Evolutionary conservation across 805 yeast genomes (phyloP).

Genomic region (Barnettozyma californica): DNA sequence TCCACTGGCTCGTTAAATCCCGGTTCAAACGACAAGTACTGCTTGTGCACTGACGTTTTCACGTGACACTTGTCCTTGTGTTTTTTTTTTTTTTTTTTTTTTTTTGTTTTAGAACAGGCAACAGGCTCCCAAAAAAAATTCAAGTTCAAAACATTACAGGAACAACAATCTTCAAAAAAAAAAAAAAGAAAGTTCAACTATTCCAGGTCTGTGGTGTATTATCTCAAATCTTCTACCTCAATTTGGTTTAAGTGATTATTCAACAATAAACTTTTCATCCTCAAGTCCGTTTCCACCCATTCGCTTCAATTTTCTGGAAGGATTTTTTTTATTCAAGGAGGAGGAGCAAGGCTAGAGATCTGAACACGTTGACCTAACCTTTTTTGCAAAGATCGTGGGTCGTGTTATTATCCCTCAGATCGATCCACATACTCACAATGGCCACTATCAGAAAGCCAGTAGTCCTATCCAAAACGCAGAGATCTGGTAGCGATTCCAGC

Average conservation of each 20-base stretch:
- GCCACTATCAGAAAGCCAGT: neutral
- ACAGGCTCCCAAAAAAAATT: neutral
- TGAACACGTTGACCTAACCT: neutral
- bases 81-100: no score
- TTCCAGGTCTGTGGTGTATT: neutral
- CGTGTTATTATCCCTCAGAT: neutral
- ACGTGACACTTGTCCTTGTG: neutral
- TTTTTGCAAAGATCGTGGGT: neutral
- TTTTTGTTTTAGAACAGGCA: no score
- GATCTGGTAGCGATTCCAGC: slow-evolving; percentile 2
- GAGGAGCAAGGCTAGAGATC: no score
- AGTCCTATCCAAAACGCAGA: neutral
- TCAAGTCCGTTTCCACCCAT: no score
- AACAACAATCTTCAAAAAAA: neutral
- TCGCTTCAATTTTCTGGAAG: neutral
- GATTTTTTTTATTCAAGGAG: neutral
- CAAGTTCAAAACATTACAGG: neutral
- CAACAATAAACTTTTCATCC: neutral
- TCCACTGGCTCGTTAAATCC: neutral
- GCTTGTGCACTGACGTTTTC: neutral
- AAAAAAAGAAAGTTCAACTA: no score
- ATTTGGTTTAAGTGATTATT: neutral
- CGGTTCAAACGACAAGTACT: neutral
- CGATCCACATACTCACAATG: neutral
- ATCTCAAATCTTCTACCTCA: neutral